Percentiles rank a stretch among this genome's conserved stretches.
phyloP scores from a whole-genome alignment of 768 basidiomycete genomes.

The Chalciporus piperatus region DNA sequence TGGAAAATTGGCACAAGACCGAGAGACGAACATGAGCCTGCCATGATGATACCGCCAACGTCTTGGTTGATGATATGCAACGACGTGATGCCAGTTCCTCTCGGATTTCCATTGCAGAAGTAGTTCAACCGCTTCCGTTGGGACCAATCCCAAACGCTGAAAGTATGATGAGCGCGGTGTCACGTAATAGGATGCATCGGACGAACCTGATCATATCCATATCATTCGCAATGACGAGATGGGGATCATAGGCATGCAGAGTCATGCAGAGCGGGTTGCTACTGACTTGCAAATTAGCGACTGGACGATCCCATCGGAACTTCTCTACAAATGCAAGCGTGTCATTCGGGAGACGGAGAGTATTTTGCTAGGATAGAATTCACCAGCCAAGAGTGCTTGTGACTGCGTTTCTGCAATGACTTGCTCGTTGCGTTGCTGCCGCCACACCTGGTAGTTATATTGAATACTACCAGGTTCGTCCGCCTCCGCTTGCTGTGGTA shows the following conservation, averaged over 20 bases:
- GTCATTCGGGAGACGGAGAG: not conserved
- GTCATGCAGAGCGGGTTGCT: constrained; percentile 72
- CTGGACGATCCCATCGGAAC: constrained; percentile 69
- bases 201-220: constrained; percentile 79
- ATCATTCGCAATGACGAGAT: constrained; percentile 84
- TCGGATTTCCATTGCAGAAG: constrained; percentile 88
- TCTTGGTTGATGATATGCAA: constrained; percentile 95
- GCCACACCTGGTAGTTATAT: constrained; percentile 95
- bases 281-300: constrained; percentile 58
- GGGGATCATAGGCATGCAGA: constrained; percentile 91
- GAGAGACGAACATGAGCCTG: constrained; percentile 68
- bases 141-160: constrained; percentile 95
- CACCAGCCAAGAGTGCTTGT: constrained; percentile 75
- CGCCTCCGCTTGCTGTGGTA: constrained; percentile 78
- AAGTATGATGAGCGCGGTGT: not conserved
- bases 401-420: constrained; percentile 65
- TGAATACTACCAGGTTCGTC: constrained; percentile 94
- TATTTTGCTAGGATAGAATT: constrained; percentile 32
- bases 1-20: not conserved
- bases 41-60: constrained; percentile 84
- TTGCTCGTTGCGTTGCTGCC: constrained; percentile 85
- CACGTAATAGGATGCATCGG: not conserved
- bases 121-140: constrained; percentile 70
- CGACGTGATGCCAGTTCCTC: constrained; percentile 80
- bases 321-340: constrained; percentile 40